Evolutionary conservation across 2,329 filamentous ascomycete genomes (phyloP).

Genomic region (Didymella exigua): DNA sequence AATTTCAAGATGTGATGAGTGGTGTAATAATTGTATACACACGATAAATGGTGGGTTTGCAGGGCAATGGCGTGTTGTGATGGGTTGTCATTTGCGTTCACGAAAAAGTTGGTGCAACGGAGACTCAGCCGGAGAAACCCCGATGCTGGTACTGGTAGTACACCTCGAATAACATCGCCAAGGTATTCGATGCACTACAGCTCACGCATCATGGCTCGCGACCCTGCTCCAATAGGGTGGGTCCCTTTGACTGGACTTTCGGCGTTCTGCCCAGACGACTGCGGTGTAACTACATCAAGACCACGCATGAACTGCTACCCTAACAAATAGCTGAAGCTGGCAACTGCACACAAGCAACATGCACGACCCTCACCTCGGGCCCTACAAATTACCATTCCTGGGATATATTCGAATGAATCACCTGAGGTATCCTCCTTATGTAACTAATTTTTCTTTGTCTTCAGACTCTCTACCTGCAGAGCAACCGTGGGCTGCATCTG

Average conservation of each 20-base stretch:
- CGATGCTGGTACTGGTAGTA: not conserved
- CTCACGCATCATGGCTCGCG: not conserved
- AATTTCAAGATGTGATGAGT: not conserved
- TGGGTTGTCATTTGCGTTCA: slow-evolving; percentile 1
- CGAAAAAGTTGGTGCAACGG: slow-evolving; percentile 5
- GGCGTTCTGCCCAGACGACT: not conserved
- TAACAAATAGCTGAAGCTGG: not conserved
- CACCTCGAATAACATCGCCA: not conserved
- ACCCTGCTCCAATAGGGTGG: not conserved
- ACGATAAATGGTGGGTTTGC: not conserved
- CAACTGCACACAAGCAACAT: not conserved
- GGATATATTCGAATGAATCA: not conserved
- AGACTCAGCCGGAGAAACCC: not conserved
- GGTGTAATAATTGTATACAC: not conserved
- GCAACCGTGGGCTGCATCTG: not conserved
- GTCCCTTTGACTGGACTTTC: not conserved
- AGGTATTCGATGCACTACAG: not conserved
- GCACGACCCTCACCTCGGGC: not conserved
- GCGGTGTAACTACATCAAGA: not conserved
- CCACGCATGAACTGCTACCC: not conserved
- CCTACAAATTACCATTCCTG: not conserved
- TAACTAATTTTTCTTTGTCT: too few relatives aligned
- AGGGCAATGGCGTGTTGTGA: slow-evolving; percentile 15
- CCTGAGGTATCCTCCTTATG: not conserved
- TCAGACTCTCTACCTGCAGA: not conserved